These are phyloP conservation scores for Nannochloropsis salina DNA, from an alignment of 108 stramenopile species.

Conservation along the genomic window DNA sequence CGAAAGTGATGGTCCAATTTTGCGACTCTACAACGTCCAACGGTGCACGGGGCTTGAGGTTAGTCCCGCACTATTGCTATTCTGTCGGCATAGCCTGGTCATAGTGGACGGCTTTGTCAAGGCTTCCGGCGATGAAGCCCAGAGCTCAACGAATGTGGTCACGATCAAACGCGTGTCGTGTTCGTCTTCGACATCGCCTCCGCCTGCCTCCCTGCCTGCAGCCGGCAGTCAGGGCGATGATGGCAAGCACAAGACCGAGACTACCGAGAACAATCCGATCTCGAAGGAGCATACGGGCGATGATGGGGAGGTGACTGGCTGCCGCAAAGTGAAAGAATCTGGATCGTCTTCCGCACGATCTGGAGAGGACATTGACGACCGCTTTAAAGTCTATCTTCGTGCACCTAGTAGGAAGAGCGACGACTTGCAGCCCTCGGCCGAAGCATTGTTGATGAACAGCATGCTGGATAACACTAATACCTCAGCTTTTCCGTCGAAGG, in stretches of 20 bases:
- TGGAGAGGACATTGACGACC: background rate
- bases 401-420: background rate
- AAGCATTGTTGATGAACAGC: background rate
- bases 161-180: background rate
- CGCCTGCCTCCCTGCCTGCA: background rate
- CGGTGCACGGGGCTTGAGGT: slow-evolving; percentile 32
- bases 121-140: background rate
- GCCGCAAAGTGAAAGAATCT: background rate
- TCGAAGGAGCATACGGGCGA: too few relatives aligned
- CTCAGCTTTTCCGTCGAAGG: background rate
- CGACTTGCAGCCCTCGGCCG: background rate
- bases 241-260: background rate
- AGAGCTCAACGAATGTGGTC: background rate
- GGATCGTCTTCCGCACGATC: background rate
- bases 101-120: slow-evolving; percentile 32
- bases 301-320: background rate
- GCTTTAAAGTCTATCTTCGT: slow-evolving; percentile 4
- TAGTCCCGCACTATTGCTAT: slow-evolving; percentile 24
- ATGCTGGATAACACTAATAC: background rate
- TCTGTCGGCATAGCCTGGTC: slow-evolving; percentile 30
- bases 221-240: background rate
- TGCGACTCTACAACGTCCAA: slow-evolving; percentile 31
- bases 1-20: slow-evolving; percentile 25
- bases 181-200: background rate
- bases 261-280: too few relatives aligned